Base-by-base conservation (phyloP, 129 eudicot genomes). In the Artemisia annua region DNA sequence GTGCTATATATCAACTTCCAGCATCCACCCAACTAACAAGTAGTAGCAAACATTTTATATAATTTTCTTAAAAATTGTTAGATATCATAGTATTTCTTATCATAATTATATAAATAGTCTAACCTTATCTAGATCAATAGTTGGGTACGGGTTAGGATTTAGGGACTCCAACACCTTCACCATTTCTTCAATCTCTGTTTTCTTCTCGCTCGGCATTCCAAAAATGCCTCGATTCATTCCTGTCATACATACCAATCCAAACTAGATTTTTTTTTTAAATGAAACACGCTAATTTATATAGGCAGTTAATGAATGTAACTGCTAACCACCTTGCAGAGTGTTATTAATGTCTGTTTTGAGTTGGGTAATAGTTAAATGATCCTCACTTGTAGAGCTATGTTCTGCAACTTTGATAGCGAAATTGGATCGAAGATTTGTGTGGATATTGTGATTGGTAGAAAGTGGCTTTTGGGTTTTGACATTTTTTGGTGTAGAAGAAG, bases 1-100 rank as follows among this genome's bases (percentile, higher is more conserved):
- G 98, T 85, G 79, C 98, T 90, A 68, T 94, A 94, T 50, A 87
- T 75, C 70, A 94, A 87, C 83, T 86, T 90, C 98, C 98, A 94
- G 53, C 83, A 76, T 84, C 98, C 98, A 79, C 78, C 81, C 71
- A 85, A 83, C 98, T 92, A 76, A 48, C 72, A 69, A 59, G 46
- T 39, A 39, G 46, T 6, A 39, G 46, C 46, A 39, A 13, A 60
- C 44, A 19, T 19, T 3, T 24, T 26, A 30, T 30, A 30, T 3
- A 4, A 20, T 26, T 26, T 26, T 26, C 2, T 26, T 26, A 2
- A 0, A 26, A 26, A 26, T 26, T 26, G 28, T 26, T 26, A 26
- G 48, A 48, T 19, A 39, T 10, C 3, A 48, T 24, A 48, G 49
- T 58, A 67, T 43, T 30, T 26, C 30, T 26, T 2, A 67, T 28